phyloP scores from a whole-genome alignment of 306 rosid species.

The Sechiopsis laciniata region DNA sequence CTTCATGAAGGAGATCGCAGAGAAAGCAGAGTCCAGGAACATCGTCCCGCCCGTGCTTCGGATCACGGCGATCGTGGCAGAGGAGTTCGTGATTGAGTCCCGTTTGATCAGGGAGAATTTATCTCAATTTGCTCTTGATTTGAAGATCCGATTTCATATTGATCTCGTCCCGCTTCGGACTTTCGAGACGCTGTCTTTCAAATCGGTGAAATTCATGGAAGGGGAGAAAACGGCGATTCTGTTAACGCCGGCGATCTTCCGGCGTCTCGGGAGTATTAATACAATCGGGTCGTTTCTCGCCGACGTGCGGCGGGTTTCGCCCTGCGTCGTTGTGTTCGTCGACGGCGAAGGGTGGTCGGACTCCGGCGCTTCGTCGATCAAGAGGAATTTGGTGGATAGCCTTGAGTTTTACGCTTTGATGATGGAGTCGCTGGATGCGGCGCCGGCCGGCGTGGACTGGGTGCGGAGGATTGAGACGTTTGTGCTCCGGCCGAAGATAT shows the following conservation, averaged over 20 bases:
- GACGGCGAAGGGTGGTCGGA: constrained; percentile 64
- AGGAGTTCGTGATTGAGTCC: constrained; percentile 58
- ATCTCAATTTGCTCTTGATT: constrained; percentile 65
- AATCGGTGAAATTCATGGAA: constrained; percentile 52
- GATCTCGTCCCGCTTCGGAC: constrained; percentile 46
- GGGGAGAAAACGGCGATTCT: constrained; percentile 70
- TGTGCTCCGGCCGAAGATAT: constrained; percentile 49
- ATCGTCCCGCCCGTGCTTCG: constrained; percentile 41
- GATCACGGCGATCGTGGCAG: constrained; percentile 63
- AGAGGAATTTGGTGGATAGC: constrained; percentile 47
- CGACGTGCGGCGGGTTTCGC: constrained; percentile 49
- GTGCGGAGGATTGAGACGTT: constrained; percentile 53
- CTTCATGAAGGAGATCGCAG: constrained; percentile 68
- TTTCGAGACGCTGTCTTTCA: constrained; percentile 53
- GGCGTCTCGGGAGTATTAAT: constrained; percentile 41
- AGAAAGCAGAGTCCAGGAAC: constrained; percentile 40
- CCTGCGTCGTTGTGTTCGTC: constrained; percentile 58
- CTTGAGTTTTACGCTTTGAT: constrained; percentile 61
- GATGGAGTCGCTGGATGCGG: constrained; percentile 71
- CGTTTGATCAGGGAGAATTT: constrained; percentile 52
- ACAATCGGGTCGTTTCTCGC: constrained; percentile 33
- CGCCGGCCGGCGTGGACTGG: constrained; percentile 47
- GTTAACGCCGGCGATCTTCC: constrained; percentile 55
- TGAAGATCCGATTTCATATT: constrained; percentile 53
- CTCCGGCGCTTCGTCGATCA: constrained; percentile 43